Evolutionary conservation across 2,329 filamentous ascomycete genomes (phyloP).

Genomic region (Neobulgaria alba): DNA sequence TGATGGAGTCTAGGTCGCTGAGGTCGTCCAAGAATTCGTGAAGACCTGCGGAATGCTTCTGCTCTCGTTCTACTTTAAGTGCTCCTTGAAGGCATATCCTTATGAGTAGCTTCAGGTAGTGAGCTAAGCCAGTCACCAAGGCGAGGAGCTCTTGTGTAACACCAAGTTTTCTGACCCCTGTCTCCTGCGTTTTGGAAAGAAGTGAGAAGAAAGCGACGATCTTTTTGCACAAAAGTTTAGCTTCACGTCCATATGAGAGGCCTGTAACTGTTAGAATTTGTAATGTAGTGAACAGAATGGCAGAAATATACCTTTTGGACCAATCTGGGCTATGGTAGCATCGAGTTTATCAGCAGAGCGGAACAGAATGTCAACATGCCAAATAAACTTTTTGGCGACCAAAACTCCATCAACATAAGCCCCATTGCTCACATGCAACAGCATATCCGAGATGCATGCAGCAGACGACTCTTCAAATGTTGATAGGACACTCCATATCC

Average conservation of each 20-base stretch:
- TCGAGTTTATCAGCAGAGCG: slow-evolving; percentile 81
- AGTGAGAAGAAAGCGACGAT: slow-evolving; percentile 97
- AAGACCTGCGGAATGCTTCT: slow-evolving; percentile 62
- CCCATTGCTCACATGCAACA: slow-evolving; percentile 95
- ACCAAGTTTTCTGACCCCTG: slow-evolving; percentile 79
- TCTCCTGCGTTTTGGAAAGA: slow-evolving; percentile 89
- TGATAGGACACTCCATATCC: slow-evolving; percentile 95
- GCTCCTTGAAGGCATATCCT: slow-evolving; percentile 93
- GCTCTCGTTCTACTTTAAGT: slow-evolving; percentile 82
- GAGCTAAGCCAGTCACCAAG: slow-evolving; percentile 87
- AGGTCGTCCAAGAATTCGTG: slow-evolving; percentile 79
- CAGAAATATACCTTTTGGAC: slow-evolving; percentile 67
- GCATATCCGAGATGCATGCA: slow-evolving; percentile 98
- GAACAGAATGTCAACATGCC: slow-evolving; percentile 91
- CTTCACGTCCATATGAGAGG: slow-evolving; percentile 85
- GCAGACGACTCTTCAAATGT: slow-evolving; percentile 97
- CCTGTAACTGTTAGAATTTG: slow-evolving; percentile 38
- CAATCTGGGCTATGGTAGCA: slow-evolving; percentile 55
- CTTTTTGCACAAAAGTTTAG: slow-evolving; percentile 99
- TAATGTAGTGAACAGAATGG: not conserved
- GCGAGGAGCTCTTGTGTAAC: slow-evolving; percentile 98
- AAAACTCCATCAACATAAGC: slow-evolving; percentile 92
- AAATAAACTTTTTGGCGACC: slow-evolving; percentile 92
- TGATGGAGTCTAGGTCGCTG: slow-evolving; percentile 69
- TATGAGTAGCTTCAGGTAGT: slow-evolving; percentile 96